These are phyloP conservation scores for Leishmania gerbilli DNA, from an alignment of 208 protist species.

Conservation along the genomic window DNA sequence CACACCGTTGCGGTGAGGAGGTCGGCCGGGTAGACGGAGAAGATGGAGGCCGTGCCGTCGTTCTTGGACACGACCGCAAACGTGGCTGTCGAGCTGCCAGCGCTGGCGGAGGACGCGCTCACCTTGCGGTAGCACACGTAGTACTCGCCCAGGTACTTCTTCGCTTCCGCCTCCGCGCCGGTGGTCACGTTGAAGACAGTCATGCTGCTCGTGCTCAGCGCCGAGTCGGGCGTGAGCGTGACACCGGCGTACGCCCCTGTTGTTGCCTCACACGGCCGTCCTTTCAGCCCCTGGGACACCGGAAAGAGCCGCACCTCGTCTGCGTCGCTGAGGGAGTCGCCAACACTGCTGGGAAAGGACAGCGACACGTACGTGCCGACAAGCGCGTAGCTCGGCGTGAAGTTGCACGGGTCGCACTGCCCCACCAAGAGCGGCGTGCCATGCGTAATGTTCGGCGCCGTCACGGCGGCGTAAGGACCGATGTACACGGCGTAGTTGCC, in stretches of 20 bases:
- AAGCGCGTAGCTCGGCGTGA: constrained; percentile 68
- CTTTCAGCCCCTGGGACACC: constrained; percentile 39
- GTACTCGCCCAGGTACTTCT: constrained; percentile 73
- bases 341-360: constrained; percentile 56
- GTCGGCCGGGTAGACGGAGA: constrained; percentile 76
- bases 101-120: constrained; percentile 2
- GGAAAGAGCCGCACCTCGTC: constrained; percentile 81
- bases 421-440: constrained; percentile 49
- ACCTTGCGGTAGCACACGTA: constrained; percentile 80
- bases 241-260: constrained; percentile 56
- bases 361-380: constrained; percentile 45
- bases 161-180: constrained; percentile 35
- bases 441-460: constrained; percentile 67
- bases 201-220: constrained; percentile 22
- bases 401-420: constrained; percentile 79
- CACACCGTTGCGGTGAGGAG: constrained; percentile 39
- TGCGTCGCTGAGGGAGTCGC: constrained; percentile 34
- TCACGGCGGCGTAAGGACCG: constrained; percentile 31
- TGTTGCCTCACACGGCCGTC: constrained; percentile 51
- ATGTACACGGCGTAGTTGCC: constrained; percentile 77
- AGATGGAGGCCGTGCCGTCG: constrained; percentile 38
- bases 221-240: constrained; percentile 49
- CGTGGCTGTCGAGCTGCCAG: constrained; percentile 5
- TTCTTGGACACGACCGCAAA: constrained; percentile 65
- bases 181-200: constrained; percentile 59